Conservation (phyloP, 2,329 filamentous ascomycete species). For the Incumbomyces lentus region DNA sequence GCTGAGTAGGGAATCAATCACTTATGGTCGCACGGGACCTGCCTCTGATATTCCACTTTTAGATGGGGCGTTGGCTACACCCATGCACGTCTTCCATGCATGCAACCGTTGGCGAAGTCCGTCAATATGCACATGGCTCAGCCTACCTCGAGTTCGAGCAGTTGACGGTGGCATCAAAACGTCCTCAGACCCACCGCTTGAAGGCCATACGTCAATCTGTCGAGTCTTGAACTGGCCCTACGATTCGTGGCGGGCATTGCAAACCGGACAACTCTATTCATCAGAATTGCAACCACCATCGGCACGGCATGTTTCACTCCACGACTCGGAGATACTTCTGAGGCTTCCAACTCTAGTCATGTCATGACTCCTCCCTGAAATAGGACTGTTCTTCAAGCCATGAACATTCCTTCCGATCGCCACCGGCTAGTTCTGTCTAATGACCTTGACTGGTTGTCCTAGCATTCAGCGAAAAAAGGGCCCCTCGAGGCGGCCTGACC, state of each 20-base stretch:
- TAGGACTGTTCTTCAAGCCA: not conserved
- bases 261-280: conserved; percentile 2
- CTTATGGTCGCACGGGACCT: conserved; percentile 2
- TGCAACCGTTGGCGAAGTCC: conserved; percentile 4
- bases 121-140: conserved; percentile 7
- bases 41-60: conserved; percentile 2
- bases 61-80: conserved; percentile 3
- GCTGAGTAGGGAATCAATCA: not conserved
- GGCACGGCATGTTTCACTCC: not conserved
- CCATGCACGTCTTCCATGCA: conserved; percentile 8
- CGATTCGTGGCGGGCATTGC: conserved; percentile 3
- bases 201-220: conserved; percentile 3
- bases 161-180: not conserved
- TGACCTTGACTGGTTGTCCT: conserved; percentile 3
- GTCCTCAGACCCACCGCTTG: not conserved
- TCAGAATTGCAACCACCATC: conserved; percentile 4
- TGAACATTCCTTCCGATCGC: not conserved
- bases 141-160: conserved; percentile 1
- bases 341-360: not conserved
- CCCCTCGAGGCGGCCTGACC: not conserved
- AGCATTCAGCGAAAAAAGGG: not conserved
- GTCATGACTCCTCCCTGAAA: not conserved
- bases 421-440: not conserved
- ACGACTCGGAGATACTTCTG: not conserved
- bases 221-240: conserved; percentile 6